Base-by-base conservation (phyloP, 129 eudicot species). In the Calendula officinalis region DNA sequence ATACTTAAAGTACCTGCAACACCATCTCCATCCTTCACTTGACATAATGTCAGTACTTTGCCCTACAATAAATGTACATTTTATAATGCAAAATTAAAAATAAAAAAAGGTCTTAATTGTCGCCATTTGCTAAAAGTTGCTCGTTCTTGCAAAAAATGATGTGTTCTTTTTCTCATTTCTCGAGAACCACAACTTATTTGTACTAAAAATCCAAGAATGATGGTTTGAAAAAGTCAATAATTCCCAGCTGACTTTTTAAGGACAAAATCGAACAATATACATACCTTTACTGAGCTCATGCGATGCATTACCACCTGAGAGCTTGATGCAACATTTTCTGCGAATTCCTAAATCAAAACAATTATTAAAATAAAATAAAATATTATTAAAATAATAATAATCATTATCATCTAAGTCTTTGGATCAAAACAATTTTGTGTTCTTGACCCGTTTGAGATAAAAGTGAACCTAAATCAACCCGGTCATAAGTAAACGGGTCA, bases 21-120 rank as follows among this genome's bases (percentile, higher is more conserved):
- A 56, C 40, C 51, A 40, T 82, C 83, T 49, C 73, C 68, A 56
- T 59, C 72, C 67, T 77, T 80, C 30, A 78, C 86, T 68, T 87
- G 88, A 68, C 96, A 87, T 8, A 91, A 58, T 8, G 96, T 81
- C 60, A 87, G 76, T 64, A 91, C 84, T 75, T 87, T 88, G 15
- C 79, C 94, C 98, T 91, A 74, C 72, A 66, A 71, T 22, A 22
- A 22, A 22, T 22, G 30, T 22, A 22, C 30, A 22, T n/a, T n/a
- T n/a, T 22, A 22, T 22, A 22, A 22, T 22, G 30, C 30, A 22
- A 22, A 22, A 22, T 0, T 22, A 22, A 22, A 22, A 22, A 22
- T 22, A 22, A 67, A 14, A 52, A 67, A 55, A 54, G 57, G 10
- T 55, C 35, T 42, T 41, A 4, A 32, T 13, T 12, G 53, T 36